phyloP scores from a whole-genome alignment of 345 rosid species.

The Rhizophora apiculata region DNA sequence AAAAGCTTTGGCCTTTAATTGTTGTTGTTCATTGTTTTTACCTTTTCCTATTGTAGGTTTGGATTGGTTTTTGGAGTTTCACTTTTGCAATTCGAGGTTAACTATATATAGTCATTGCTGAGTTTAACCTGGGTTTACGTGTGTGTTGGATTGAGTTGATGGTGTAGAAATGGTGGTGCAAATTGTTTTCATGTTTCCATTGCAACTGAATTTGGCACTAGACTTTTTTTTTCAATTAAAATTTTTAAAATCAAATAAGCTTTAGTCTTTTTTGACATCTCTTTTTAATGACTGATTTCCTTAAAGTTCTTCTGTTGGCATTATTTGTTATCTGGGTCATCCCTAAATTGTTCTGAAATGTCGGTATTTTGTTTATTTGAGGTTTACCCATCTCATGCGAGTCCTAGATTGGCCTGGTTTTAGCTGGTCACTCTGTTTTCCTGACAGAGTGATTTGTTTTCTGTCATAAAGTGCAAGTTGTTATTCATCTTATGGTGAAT shows the following conservation, averaged over 20 bases:
- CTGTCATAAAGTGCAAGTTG: background rate
- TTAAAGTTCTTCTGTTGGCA: background rate
- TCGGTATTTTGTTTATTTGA: no score
- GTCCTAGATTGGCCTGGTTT: no score
- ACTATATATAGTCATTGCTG: background rate
- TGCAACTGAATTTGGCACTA: background rate
- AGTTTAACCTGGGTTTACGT: conserved; percentile 4
- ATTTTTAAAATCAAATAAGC: no score
- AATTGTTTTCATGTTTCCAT: background rate
- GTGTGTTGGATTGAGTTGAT: background rate
- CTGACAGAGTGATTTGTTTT: background rate
- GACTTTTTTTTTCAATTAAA: background rate
- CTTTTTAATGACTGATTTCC: background rate
- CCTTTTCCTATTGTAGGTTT: background rate
- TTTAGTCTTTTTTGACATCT: background rate
- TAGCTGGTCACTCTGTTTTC: no score
- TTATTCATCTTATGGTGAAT: background rate
- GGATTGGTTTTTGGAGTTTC: background rate
- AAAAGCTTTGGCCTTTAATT: no score
- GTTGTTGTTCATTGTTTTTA: background rate
- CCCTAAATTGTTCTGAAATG: no score
- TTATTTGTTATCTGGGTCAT: background rate
- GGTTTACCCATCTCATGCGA: no score
- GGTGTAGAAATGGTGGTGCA: background rate
- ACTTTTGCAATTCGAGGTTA: background rate